Evolutionary conservation across 169 alveolate genomes (phyloP).

Genomic region (Eimeria sp.): DNA sequence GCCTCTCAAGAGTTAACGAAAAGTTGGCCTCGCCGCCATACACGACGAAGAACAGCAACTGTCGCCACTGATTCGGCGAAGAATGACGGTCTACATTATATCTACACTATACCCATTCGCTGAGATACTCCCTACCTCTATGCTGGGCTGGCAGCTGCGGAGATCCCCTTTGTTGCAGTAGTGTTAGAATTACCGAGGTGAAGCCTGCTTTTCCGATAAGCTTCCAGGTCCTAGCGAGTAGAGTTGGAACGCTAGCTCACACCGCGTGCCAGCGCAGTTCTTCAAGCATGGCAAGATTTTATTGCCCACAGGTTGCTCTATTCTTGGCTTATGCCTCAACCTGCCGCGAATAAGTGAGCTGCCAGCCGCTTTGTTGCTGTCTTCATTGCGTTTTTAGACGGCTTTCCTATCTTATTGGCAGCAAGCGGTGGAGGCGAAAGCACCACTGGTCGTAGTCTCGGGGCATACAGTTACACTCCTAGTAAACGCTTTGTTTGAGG

Average conservation of each 20-base stretch:
- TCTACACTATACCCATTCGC: too few relatives aligned
- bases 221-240: neutral
- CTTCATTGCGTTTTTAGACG: neutral
- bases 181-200: neutral
- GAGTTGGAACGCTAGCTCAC: neutral
- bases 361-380: neutral
- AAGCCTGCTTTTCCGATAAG: neutral
- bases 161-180: neutral
- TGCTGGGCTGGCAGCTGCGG: neutral
- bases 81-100: too few relatives aligned
- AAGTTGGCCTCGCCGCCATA: neutral
- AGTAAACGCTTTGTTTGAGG: neutral
- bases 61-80: neutral
- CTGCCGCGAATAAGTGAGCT: neutral
- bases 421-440: neutral
- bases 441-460: neutral
- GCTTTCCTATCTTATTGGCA: neutral
- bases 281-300: neutral
- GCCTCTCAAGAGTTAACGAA: neutral
- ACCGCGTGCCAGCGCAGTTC: neutral
- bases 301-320: neutral
- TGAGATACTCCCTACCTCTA: neutral
- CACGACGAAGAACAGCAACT: neutral
- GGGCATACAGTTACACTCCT: neutral
- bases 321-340: neutral